Evolutionary conservation across 768 basidiomycete species (phyloP), one percentile per base, ranked within the genome.

Genomic region (Naganishia vishniacii): DNA sequence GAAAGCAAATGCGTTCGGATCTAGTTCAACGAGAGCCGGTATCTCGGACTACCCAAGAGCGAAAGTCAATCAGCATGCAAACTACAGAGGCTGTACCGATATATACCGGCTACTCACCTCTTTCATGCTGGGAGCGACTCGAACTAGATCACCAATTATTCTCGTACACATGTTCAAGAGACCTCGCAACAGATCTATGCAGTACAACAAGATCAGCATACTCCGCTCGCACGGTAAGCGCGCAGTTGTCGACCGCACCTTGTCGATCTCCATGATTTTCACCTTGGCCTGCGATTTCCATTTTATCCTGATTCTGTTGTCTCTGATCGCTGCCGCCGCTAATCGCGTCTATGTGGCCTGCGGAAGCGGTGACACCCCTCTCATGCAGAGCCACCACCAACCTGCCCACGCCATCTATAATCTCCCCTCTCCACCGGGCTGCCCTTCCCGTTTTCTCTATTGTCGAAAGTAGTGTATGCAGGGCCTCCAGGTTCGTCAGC

Each of bases 391-490:
- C 51, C n/a, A 34, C 62, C 25, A 51, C 67, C 32, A 72, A 64
- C 31, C 70, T 53, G 25, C 66, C 61, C 4, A 71, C 46, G 0
- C 70, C 68, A 49, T 75, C 69, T 29, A 77, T 20, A 13, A 75
- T 73, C 63, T 75, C 70, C 16, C 76, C 76, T 34, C 76, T 51
- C 76, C 76, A 77, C 41, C 73, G 34, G 1, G 48, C 53, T 29
- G 73, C 64, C 9, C 76, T 62, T 13, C 67, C 71, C 3, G 74
- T 75, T 4, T 37, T 23, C 15, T 58, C 11, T 6, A 70, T 34
- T 6, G 67, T 68, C 15, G 26, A 23, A 18, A 75, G 46, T 1
- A 75, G 51, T n/a, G 37, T 31, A 25, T 69, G 59, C 13, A 77
- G 59, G 12, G 72, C 71, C 11, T 60, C 65, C 31, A 75, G 67